A percentile compares a stretch with the other conserved stretches of the same genome.
These are phyloP conservation scores for Teratosphaeria destructans DNA, from an alignment of 2,329 filamentous ascomycete genomes.

Conservation along the genomic window DNA sequence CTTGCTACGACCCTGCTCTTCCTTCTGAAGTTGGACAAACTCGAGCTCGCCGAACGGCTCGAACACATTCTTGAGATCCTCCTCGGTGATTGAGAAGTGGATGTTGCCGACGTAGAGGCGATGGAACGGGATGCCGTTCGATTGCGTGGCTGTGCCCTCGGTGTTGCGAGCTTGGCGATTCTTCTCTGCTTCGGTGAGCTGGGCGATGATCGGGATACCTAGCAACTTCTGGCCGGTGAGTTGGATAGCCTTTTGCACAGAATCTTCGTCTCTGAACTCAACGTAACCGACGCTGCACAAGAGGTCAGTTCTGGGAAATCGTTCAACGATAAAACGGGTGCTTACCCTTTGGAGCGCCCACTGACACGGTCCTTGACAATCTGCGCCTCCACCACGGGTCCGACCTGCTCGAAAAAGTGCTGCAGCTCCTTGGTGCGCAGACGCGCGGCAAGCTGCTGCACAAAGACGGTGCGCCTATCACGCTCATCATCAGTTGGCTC, in stretches of 20 bases:
- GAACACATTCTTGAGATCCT: slow-evolving; percentile 91
- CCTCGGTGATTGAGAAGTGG: slow-evolving; percentile 97
- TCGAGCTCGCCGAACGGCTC: slow-evolving; percentile 96
- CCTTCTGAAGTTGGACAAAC: slow-evolving; percentile 94
- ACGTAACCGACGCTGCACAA: slow-evolving; percentile 82
- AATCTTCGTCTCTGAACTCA: slow-evolving; percentile 95
- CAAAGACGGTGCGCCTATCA: slow-evolving; percentile 92
- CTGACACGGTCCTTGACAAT: slow-evolving; percentile 98
- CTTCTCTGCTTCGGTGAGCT: slow-evolving; percentile 98
- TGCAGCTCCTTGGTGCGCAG: slow-evolving; percentile 87
- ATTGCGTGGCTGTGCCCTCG: slow-evolving; percentile 56
- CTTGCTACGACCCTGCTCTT: slow-evolving; percentile 79
- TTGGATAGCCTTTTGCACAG: slow-evolving; percentile 84
- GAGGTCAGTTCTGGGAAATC: slow-evolving; percentile 27
- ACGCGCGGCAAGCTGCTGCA: slow-evolving; percentile 92
- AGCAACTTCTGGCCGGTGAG: slow-evolving; percentile 97
- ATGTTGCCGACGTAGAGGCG: slow-evolving; percentile 98
- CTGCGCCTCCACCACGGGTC: slow-evolving; percentile 90
- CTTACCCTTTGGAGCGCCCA: slow-evolving; percentile 92
- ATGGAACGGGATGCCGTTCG: slow-evolving; percentile 87
- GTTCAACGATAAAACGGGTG: slow-evolving; percentile 2
- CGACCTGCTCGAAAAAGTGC: slow-evolving; percentile 89
- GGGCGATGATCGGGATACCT: slow-evolving; percentile 97
- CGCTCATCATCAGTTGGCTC: slow-evolving; percentile 89
- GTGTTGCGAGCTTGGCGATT: slow-evolving; percentile 88